phyloP scores from a whole-genome alignment of 257 asterid genomes.

The Solanum chiquidenum region DNA sequence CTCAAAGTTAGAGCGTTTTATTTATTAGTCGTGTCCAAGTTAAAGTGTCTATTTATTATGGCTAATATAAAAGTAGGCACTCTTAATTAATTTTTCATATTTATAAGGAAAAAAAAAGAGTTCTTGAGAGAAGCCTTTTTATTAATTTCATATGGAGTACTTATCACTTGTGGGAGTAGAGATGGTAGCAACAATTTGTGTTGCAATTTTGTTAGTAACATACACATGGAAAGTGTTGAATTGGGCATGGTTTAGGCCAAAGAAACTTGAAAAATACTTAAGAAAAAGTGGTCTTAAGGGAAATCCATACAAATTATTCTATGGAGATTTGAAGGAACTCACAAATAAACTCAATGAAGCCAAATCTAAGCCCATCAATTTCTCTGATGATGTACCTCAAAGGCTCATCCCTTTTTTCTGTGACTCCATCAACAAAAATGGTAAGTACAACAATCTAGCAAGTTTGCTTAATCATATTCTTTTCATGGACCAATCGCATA shows the following conservation, averaged over 20 bases:
- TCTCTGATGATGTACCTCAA: slow-evolving; percentile 23
- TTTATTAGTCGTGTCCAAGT: too few species aligned
- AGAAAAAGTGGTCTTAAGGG: slow-evolving; percentile 29
- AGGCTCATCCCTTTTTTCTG: slow-evolving; percentile 18
- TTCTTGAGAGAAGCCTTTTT: background rate
- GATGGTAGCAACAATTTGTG: background rate
- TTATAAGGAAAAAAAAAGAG: background rate
- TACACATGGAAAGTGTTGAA: slow-evolving; percentile 18
- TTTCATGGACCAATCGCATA: background rate
- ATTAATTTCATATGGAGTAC: slow-evolving; percentile 9
- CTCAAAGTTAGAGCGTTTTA: background rate
- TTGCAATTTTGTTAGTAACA: background rate
- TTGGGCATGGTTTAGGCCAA: slow-evolving; percentile 30
- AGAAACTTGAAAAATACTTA: slow-evolving; percentile 16
- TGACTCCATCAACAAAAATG: slow-evolving; percentile 14
- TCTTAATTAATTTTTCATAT: background rate
- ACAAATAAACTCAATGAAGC: slow-evolving; percentile 5
- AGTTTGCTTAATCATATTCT: background rate
- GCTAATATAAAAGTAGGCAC: too few species aligned
- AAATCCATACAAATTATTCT: slow-evolving; percentile 15
- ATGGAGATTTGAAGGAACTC: slow-evolving; percentile 27
- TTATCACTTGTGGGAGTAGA: background rate
- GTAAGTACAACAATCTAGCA: background rate
- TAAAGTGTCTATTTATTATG: too few species aligned
- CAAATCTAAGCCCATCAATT: slow-evolving; percentile 17